These are phyloP conservation scores for Diaporthe aspalathi DNA, from an alignment of 2,329 filamentous ascomycete species.

Conservation along the genomic window DNA sequence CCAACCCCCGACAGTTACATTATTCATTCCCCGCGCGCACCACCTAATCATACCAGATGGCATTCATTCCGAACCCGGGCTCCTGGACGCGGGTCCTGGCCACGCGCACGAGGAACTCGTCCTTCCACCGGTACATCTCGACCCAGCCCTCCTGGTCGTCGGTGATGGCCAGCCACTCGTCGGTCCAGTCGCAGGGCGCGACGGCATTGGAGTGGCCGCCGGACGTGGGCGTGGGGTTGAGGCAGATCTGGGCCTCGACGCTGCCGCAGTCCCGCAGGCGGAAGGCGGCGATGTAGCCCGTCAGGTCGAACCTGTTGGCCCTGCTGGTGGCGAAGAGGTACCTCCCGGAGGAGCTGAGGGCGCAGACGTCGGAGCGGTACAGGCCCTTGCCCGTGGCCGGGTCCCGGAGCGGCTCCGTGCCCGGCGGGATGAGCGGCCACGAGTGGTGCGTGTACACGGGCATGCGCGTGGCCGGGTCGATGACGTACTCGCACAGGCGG, in stretches of 20 bases:
- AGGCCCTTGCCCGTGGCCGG: slow-evolving; percentile 59
- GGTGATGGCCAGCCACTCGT: slow-evolving; percentile 90
- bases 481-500: slow-evolving; percentile 81
- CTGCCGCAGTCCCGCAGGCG: slow-evolving; percentile 74
- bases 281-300: slow-evolving; percentile 87
- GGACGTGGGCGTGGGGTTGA: slow-evolving; percentile 87
- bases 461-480: slow-evolving; percentile 78
- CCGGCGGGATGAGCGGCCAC: slow-evolving; percentile 84
- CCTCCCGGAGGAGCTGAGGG: slow-evolving; percentile 73
- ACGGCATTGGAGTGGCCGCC: slow-evolving; percentile 91
- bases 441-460: slow-evolving; percentile 82
- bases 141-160: slow-evolving; percentile 90
- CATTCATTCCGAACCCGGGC: slow-evolving; percentile 95
- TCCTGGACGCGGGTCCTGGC: slow-evolving; percentile 82
- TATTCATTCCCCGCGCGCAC: too few relatives aligned
- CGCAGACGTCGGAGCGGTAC: slow-evolving; percentile 89
- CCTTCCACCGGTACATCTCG: slow-evolving; percentile 88
- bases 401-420: slow-evolving; percentile 62
- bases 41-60: slow-evolving; percentile 86
- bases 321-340: slow-evolving; percentile 90
- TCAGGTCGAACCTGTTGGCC: slow-evolving; percentile 78
- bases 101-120: slow-evolving; percentile 82
- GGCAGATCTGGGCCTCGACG: slow-evolving; percentile 81
- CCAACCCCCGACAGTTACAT: too few relatives aligned
- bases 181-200: slow-evolving; percentile 83